Base-by-base conservation (phyloP, 257 asterid genomes). In the Eucommia ulmoides region DNA sequence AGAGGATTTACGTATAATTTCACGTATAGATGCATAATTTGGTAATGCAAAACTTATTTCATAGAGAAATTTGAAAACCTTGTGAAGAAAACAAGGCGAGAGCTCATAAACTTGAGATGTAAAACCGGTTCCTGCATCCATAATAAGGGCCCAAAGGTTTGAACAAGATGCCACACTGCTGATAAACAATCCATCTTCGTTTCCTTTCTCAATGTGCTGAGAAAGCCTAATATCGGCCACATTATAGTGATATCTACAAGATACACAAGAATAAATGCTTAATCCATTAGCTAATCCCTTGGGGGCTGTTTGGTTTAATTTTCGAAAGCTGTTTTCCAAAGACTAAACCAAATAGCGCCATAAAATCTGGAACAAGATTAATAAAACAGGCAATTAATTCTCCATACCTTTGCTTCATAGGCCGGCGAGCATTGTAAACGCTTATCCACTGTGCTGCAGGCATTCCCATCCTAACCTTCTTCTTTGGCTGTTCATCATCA, bases 121-220 rank as follows among this genome's bases (percentile, higher is more conserved):
- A 51, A 77, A 77, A 3, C 84, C 81, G 3, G 84, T 77, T 29
- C 84, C 84, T 14, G 84, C 84, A 70, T 77, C 84, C 84, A 77
- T 73, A 41, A 77, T 65, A 47, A 77, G 62, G 8, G 84, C 84
- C 81, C 84, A 77, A 24, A 73, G 66, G 45, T 71, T 74, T n/a
- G 69, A 29, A 56, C 56, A 65, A 53, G 85, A 77, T 46, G 85
- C 74, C 53, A 77, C 79, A 11, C 74, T 45, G 62, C 85, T 77
- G 52, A 77, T 70, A 64, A 24, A 71, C 19, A 77, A 58, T 12
- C 81, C 81, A 45, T 77, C 81, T 22, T 65, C 72, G 17, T 65
- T 74, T 60, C 85, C 85, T 65, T 74, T 74, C 18, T 62, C 74
- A 16, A 77, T 51, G 65, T 77, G 81, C 60, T 74, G 81, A 44